Conservation (phyloP, 345 rosid species). For the Aegle marmelos region DNA sequence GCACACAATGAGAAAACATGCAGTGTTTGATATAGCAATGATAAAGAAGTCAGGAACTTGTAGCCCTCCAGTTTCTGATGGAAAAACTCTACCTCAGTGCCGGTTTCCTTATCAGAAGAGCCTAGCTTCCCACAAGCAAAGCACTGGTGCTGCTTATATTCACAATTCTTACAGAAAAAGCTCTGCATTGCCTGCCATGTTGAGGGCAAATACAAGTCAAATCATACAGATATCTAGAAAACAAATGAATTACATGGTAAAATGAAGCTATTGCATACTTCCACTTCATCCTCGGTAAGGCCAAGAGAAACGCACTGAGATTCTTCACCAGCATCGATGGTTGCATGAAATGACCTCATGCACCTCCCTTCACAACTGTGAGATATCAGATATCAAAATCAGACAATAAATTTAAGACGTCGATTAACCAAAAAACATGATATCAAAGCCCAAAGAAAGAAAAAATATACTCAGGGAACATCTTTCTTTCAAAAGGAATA, state of each 20-base stretch:
- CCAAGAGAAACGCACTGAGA: constrained; percentile 66
- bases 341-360: constrained; percentile 89
- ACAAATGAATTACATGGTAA: constrained; percentile 2
- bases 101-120: constrained; percentile 64
- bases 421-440: background rate
- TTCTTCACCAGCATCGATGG: constrained; percentile 54
- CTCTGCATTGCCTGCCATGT: constrained; percentile 52
- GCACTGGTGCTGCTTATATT: constrained; percentile 71
- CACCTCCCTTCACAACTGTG: constrained; percentile 89
- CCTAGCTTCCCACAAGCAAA: constrained; percentile 83
- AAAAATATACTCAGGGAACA: background rate
- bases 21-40: background rate
- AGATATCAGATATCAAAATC: constrained; percentile 22
- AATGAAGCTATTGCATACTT: constrained; percentile 41
- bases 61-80: background rate
- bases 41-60: background rate
- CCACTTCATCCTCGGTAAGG: constrained; percentile 51
- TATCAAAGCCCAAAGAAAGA: background rate
- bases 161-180: constrained; percentile 73
- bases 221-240: constrained; percentile 19
- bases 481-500: background rate
- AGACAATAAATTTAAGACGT: constrained; percentile 14
- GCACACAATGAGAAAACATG: background rate
- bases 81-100: constrained; percentile 56
- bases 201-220: constrained; percentile 5